Evolutionary conservation across 2,329 filamentous ascomycete genomes (phyloP).

Genomic region (Calonectria naviculata): DNA sequence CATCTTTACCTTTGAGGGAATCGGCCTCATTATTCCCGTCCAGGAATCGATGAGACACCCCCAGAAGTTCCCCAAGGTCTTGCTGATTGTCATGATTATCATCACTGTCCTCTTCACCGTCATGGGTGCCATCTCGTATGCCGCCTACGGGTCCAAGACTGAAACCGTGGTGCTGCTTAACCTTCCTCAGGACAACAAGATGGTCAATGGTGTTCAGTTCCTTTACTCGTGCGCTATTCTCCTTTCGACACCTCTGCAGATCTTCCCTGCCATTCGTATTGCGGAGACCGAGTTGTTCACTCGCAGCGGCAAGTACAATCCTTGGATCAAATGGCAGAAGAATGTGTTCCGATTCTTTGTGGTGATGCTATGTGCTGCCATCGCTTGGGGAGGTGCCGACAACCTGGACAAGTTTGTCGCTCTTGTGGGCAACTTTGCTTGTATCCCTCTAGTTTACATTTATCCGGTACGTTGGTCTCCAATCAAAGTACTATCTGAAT

Average conservation of each 20-base stretch:
- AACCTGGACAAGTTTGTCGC: constrained; percentile 98
- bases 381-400: constrained; percentile 93
- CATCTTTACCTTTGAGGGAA: constrained; percentile 98
- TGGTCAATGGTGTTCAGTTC: constrained; percentile 96
- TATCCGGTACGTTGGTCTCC: constrained; percentile 81
- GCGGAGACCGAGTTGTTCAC: constrained; percentile 95
- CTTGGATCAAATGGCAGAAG: constrained; percentile 99
- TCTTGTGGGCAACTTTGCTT: constrained; percentile 96
- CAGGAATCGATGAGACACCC: constrained; percentile 97
- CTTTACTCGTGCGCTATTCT: constrained; percentile 98
- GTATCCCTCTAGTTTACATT: constrained; percentile 95
- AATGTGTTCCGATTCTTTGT: constrained; percentile 96
- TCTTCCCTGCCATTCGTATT: constrained; percentile 98
- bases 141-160: constrained; percentile 93
- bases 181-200: constrained; percentile 92
- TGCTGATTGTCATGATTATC: constrained; percentile 92
- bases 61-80: constrained; percentile 88
- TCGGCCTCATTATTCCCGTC: constrained; percentile 97
- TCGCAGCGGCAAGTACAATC: constrained; percentile 95
- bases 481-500: not conserved
- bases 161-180: constrained; percentile 98
- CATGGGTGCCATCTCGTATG: constrained; percentile 94
- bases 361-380: constrained; percentile 84
- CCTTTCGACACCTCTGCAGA: constrained; percentile 92
- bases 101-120: constrained; percentile 91